Evolutionary conservation across 352 stramenopile genomes (phyloP).

Genomic region (Globisporangium apiculatum): DNA sequence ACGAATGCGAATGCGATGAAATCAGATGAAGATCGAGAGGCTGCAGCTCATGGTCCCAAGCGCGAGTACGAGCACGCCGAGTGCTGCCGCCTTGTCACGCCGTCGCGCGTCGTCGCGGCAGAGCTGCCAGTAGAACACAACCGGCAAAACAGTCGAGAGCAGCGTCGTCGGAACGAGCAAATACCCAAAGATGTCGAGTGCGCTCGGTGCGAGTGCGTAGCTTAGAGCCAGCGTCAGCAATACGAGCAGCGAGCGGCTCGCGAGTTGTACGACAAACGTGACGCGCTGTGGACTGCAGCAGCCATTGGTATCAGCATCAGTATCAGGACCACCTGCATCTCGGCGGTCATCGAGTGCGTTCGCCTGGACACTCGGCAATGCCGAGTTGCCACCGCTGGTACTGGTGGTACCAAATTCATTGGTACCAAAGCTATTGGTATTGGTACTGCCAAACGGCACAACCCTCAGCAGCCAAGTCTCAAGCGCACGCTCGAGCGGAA

Average conservation of each 20-base stretch:
- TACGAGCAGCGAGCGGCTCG: constrained; percentile 45
- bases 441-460: constrained; percentile 8
- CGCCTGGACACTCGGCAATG: constrained; percentile 13
- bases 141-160: constrained; percentile 54
- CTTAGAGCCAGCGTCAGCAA: constrained; percentile 39
- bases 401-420: too few relatives aligned
- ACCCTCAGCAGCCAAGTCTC: constrained; percentile 42
- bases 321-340: too few relatives aligned
- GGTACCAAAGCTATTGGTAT: too few relatives aligned
- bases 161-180: constrained; percentile 58
- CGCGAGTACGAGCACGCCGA: constrained; percentile 36
- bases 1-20: neutral
- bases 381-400: neutral
- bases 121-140: constrained; percentile 62
- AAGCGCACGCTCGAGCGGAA: constrained; percentile 57
- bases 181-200: constrained; percentile 52
- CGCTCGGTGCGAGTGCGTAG: constrained; percentile 45
- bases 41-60: constrained; percentile 43
- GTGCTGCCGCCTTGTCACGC: constrained; percentile 32
- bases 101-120: constrained; percentile 51
- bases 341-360: neutral
- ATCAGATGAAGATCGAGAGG: constrained; percentile 38
- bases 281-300: too few relatives aligned
- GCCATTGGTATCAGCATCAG: too few relatives aligned
- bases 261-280: constrained; percentile 6